phyloP scores from a whole-genome alignment of 1,284 basidiomycete species.

The Pisolithus thermaeus region DNA sequence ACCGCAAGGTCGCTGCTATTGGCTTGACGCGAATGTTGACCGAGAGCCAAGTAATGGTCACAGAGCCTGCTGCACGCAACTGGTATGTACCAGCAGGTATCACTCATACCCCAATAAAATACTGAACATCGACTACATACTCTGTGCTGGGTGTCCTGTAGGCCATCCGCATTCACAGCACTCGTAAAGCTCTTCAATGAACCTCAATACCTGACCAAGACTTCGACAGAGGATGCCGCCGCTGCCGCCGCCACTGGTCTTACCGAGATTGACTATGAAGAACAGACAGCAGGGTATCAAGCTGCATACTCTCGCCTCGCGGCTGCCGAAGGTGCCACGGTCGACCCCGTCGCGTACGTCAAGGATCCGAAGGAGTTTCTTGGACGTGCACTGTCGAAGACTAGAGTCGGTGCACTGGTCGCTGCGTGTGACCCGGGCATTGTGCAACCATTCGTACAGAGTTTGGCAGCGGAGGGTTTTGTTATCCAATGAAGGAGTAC shows the following conservation, averaged over 20 bases:
- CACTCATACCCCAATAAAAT: background rate
- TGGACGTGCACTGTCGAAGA: slow-evolving; percentile 39
- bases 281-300: slow-evolving; percentile 87
- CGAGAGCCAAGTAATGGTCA: slow-evolving; percentile 63
- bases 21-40: slow-evolving; percentile 81
- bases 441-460: slow-evolving; percentile 40
- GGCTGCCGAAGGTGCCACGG: slow-evolving; percentile 56
- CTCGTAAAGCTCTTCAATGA: slow-evolving; percentile 77
- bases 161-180: slow-evolving; percentile 65
- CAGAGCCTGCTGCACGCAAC: slow-evolving; percentile 50
- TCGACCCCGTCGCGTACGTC: slow-evolving; percentile 59
- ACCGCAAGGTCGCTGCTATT: slow-evolving; percentile 82
- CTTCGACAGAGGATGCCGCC: slow-evolving; percentile 42
- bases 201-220: slow-evolving; percentile 57
- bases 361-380: slow-evolving; percentile 50
- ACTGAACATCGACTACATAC: background rate
- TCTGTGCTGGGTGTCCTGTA: slow-evolving; percentile 22
- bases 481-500: slow-evolving; percentile 10
- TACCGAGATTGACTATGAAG: slow-evolving; percentile 84
- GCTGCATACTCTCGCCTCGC: slow-evolving; percentile 89
- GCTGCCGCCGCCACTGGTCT: slow-evolving; percentile 58
- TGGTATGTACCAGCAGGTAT: slow-evolving; percentile 49
- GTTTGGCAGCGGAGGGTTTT: slow-evolving; percentile 37
- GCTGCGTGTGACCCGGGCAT: slow-evolving; percentile 30
- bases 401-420: slow-evolving; percentile 31